phyloP scores from a whole-genome alignment of 345 rosid species.

The Barbarea vulgaris region DNA sequence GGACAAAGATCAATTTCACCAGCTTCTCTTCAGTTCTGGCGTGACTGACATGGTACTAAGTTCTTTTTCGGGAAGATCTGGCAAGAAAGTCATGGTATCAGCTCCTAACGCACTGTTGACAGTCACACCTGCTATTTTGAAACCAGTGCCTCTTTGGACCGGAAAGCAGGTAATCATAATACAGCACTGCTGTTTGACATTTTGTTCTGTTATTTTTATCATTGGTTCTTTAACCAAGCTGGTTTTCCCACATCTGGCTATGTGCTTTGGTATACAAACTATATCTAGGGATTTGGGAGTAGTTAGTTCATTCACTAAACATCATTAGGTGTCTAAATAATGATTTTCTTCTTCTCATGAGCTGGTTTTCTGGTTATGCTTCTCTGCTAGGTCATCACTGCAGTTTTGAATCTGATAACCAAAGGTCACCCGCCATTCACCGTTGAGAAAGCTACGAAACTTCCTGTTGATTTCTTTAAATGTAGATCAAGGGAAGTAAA shows the following conservation, averaged over 20 bases:
- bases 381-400: conserved; percentile 63
- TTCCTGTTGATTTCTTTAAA: conserved; percentile 74
- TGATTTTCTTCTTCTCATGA: conserved; percentile 4
- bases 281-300: conserved; percentile 3
- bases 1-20: conserved; percentile 64
- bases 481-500: conserved; percentile 41
- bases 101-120: conserved; percentile 51
- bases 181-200: not conserved
- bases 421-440: conserved; percentile 77
- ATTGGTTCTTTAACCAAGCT: conserved; percentile 12
- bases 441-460: conserved; percentile 75
- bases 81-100: conserved; percentile 63
- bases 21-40: conserved; percentile 86
- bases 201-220: not conserved
- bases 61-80: conserved; percentile 55
- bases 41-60: conserved; percentile 49
- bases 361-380: conserved; percentile 16
- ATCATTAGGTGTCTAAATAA: conserved; percentile 3
- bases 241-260: conserved; percentile 8
- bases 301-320: conserved; percentile 1
- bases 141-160: conserved; percentile 92
- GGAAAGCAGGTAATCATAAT: conserved; percentile 84
- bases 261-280: conserved; percentile 17
- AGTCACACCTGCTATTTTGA: conserved; percentile 69
- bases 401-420: conserved; percentile 69